Evolutionary conservation across 805 yeast genomes (phyloP).

Genomic region (Sungouiella blattae): DNA sequence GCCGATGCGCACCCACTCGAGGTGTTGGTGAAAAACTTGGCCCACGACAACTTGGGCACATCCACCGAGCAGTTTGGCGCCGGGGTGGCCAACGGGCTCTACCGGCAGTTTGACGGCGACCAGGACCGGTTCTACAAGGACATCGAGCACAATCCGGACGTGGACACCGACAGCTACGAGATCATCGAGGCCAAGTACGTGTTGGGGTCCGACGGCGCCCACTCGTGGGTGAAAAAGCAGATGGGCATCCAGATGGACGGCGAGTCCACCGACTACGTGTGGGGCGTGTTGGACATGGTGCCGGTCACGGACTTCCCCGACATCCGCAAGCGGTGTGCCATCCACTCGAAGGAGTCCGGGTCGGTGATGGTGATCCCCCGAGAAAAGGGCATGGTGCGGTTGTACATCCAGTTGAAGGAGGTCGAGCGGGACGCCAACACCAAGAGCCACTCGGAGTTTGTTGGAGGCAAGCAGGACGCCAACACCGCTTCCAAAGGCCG

Average conservation of each 20-base stretch:
- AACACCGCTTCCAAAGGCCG: conserved; percentile 12
- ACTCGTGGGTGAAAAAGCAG: conserved; percentile 29
- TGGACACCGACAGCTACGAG: conserved; percentile 9
- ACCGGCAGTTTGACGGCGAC: conserved; percentile 22
- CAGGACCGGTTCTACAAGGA: conserved; percentile 13
- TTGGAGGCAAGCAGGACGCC: neutral
- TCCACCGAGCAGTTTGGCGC: conserved; percentile 13
- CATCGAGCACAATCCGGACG: conserved; percentile 4
- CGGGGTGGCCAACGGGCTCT: conserved; percentile 22
- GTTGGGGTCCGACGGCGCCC: conserved; percentile 21
- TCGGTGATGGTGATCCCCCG: conserved; percentile 33
- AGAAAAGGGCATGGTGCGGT: conserved; percentile 27
- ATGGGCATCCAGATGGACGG: conserved; percentile 31
- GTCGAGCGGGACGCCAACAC: neutral
- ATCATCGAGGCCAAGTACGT: conserved; percentile 28
- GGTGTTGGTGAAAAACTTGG: conserved; percentile 13
- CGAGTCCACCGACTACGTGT: conserved; percentile 29
- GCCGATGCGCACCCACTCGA: conserved; percentile 11
- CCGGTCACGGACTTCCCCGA: conserved; percentile 35
- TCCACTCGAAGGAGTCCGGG: conserved; percentile 27
- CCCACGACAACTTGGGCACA: conserved; percentile 8
- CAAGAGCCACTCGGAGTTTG: neutral
- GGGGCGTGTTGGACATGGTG: conserved; percentile 35
- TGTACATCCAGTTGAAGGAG: conserved; percentile 25
- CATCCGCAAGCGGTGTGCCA: conserved; percentile 28